Percentiles rank a stretch among this genome's conserved stretches.
These are phyloP conservation scores for Nepenthes alata DNA, from an alignment of 179 eudicot genomes.

Conservation along the genomic window DNA sequence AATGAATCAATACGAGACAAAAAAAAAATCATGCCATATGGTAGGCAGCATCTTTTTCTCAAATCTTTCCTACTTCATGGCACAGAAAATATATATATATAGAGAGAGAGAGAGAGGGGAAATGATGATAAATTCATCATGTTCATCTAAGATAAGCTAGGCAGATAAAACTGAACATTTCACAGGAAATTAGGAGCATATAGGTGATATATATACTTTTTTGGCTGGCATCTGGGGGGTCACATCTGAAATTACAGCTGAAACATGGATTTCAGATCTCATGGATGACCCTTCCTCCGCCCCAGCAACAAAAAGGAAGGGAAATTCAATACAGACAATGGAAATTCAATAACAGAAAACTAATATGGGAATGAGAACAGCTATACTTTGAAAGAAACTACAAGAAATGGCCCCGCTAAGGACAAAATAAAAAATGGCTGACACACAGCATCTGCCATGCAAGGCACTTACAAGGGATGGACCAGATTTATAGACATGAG, in stretches of 20 bases:
- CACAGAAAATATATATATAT: neutral
- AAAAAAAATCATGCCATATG: no score
- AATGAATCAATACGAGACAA: neutral
- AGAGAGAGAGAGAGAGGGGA: no score
- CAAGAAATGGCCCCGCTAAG: no score
- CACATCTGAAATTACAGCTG: no score
- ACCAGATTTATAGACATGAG: neutral
- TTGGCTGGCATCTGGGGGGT: no score
- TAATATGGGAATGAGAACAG: neutral
- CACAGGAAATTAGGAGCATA: neutral
- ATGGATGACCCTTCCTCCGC: neutral
- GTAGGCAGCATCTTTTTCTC: no score
- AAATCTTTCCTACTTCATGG: neutral
- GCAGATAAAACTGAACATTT: neutral
- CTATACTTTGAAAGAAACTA: no score
- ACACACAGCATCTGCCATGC: neutral
- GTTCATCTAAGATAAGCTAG: neutral
- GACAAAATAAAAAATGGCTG: no score
- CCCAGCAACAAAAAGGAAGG: neutral
- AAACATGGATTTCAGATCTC: neutral
- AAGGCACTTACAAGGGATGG: neutral
- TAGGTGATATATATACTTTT: neutral
- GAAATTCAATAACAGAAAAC: neutral
- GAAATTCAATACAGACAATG: neutral
- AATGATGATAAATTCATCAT: neutral